Percentiles rank a stretch among this genome's conserved stretches.
Evolutionary conservation across 2,329 filamentous ascomycete species (phyloP).

Genomic region (Echinosphaeria canescens): DNA sequence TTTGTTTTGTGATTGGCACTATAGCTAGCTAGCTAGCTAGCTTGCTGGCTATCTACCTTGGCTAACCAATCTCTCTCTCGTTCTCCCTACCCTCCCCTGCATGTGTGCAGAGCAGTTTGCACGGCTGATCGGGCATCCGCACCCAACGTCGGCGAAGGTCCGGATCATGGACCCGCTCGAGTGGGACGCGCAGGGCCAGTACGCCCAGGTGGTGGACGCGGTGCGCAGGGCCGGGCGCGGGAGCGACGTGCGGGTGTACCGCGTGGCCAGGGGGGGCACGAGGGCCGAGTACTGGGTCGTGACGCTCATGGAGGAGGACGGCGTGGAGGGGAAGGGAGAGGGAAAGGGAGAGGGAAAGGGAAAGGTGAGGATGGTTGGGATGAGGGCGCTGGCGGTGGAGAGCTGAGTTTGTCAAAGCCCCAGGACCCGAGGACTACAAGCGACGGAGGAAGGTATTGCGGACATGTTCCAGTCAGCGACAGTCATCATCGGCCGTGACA

Average conservation of each 20-base stretch:
- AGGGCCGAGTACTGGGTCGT: slow-evolving; percentile 67
- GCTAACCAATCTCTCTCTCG: slow-evolving; percentile 1
- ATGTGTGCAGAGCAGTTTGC: slow-evolving; percentile 44
- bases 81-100: too few species aligned
- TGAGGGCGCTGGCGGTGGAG: slow-evolving; percentile 63
- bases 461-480: too few species aligned
- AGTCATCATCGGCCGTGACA: too few species aligned
- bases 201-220: slow-evolving; percentile 45
- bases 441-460: too few species aligned
- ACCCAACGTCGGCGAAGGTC: slow-evolving; percentile 30
- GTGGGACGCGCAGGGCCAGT: slow-evolving; percentile 55
- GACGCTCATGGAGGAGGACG: too few species aligned
- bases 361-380: slow-evolving; percentile 47
- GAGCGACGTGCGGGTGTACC: slow-evolving; percentile 54
- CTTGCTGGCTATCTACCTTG: too few species aligned
- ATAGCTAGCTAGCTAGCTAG: too few species aligned
- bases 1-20: too few species aligned
- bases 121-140: slow-evolving; percentile 36
- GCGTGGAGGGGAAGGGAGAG: slow-evolving; percentile 30
- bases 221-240: slow-evolving; percentile 41
- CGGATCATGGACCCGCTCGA: slow-evolving; percentile 43
- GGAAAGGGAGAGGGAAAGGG: too few species aligned
- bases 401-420: too few species aligned
- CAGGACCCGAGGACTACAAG: too few species aligned
- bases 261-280: slow-evolving; percentile 37